These are phyloP conservation scores for Cladosporium sp. DNA, from an alignment of 2,329 filamentous ascomycete genomes.

Conservation along the genomic window DNA sequence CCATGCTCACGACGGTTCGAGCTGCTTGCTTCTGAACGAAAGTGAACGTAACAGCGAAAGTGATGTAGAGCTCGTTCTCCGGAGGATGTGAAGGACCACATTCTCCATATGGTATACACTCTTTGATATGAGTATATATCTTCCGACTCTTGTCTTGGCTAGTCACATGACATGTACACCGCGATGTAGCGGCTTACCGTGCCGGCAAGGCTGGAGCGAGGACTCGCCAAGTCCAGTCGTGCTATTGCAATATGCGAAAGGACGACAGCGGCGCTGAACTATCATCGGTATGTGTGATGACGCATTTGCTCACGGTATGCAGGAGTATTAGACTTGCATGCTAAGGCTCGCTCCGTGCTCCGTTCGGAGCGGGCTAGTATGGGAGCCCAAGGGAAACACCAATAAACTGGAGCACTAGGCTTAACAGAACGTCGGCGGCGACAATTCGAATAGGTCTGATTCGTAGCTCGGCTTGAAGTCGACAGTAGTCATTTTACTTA, in stretches of 20 bases:
- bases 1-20: conserved; percentile 21
- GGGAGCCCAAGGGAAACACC: not conserved
- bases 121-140: not conserved
- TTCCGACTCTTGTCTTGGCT: not conserved
- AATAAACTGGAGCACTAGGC: not conserved
- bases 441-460: not conserved
- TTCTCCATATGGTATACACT: not conserved
- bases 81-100: not conserved
- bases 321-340: conserved; percentile 20
- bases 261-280: conserved; percentile 20
- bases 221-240: conserved; percentile 1
- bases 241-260: not conserved
- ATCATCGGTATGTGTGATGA: conserved; percentile 13
- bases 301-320: conserved; percentile 8
- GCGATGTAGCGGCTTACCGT: conserved; percentile 16
- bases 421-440: not conserved
- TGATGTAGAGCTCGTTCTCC: not conserved
- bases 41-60: not conserved
- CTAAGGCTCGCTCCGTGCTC: conserved; percentile 21
- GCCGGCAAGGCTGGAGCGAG: conserved; percentile 13
- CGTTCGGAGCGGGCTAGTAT: conserved; percentile 21
- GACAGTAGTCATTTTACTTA: not conserved
- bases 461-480: not conserved
- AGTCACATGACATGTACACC: conserved; percentile 14
- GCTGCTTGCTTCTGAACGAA: not conserved